phyloP scores from a whole-genome alignment of 2,329 filamentous ascomycete genomes.

The Geosmithia morbida region DNA sequence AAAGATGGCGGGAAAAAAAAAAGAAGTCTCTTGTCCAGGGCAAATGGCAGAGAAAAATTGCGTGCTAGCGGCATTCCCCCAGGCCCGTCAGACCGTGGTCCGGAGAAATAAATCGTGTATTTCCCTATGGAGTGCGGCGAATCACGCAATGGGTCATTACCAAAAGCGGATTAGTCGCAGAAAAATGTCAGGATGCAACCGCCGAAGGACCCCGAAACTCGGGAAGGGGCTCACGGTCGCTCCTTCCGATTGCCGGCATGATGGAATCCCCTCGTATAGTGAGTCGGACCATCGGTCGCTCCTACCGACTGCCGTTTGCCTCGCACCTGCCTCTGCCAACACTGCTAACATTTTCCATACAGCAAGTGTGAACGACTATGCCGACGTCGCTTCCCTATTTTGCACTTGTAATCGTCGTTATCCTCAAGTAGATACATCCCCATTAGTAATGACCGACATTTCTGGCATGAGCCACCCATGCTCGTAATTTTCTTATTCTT shows the following conservation, averaged over 20 bases:
- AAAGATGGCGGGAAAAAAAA: neutral
- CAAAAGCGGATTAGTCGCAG: slow-evolving; percentile 13
- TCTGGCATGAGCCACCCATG: no score
- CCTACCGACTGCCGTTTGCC: slow-evolving; percentile 1
- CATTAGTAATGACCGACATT: no score
- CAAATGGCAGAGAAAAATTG: neutral
- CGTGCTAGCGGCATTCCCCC: neutral
- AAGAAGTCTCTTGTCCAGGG: neutral
- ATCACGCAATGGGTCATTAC: slow-evolving; percentile 24
- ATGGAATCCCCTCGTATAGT: neutral
- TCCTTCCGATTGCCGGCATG: slow-evolving; percentile 8
- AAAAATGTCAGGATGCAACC: neutral
- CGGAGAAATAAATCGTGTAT: neutral
- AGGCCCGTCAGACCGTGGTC: neutral
- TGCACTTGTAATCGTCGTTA: no score
- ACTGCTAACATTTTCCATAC: neutral
- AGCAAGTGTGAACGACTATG: neutral
- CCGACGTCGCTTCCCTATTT: no score
- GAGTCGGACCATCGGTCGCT: slow-evolving; percentile 1
- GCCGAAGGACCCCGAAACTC: slow-evolving; percentile 7
- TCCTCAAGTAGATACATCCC: neutral
- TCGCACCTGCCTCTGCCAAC: neutral
- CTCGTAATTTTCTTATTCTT: no score
- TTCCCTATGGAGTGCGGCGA: slow-evolving; percentile 5
- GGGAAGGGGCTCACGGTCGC: slow-evolving; percentile 5